Base-by-base conservation (phyloP, 345 rosid genomes). In the Gossypium anomalum region DNA sequence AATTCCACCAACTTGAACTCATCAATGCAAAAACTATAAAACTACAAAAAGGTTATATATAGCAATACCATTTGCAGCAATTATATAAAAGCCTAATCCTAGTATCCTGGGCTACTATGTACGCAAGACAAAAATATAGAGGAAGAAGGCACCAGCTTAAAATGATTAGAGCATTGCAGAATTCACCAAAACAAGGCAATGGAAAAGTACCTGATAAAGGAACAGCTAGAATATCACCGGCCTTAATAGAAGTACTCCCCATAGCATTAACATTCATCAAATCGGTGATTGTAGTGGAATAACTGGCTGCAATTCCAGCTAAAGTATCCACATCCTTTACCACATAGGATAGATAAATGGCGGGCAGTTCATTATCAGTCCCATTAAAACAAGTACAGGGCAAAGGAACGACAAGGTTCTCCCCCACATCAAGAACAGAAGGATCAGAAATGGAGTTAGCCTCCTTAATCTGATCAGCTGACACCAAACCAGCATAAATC, bases 301-400 rank as follows among this genome's bases (percentile, higher is more conserved):
- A 92, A 59, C 87, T 84, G 11, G 88, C 83, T 0, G 97, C 98
- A 47, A 94, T 87, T 48, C 87, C 93, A 7, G 85, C 80, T 77
- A 94, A 77, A 0, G 93, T 89, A 60, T 92, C 98, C 48, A 88
- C 86, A 4, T 64, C 78, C 73, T 76, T 82, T 79, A 92, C 98
- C 57, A 92, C 98, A 62, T 94, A 94, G 10, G 97, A 90, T 52
- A 94, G 53, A 83, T 90, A 92, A 72, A 90, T 81, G 0, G 98
- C 95, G 0, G 98, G 98, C 65, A 94, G 72, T 55, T 80, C 83
- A 34, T 92, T 93, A 69, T 94, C 98, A 0, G 93, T 90, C 52
- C 92, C 92, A 29, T 94, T 92, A 66, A 94, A 94, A 76, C 98
- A 94, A 80, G 98, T 85, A 72, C 98, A 94, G 1, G 98, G 98